Conservation (phyloP, 495 filamentous ascomycete species). For the Melanomma pulvis-pyrius region DNA sequence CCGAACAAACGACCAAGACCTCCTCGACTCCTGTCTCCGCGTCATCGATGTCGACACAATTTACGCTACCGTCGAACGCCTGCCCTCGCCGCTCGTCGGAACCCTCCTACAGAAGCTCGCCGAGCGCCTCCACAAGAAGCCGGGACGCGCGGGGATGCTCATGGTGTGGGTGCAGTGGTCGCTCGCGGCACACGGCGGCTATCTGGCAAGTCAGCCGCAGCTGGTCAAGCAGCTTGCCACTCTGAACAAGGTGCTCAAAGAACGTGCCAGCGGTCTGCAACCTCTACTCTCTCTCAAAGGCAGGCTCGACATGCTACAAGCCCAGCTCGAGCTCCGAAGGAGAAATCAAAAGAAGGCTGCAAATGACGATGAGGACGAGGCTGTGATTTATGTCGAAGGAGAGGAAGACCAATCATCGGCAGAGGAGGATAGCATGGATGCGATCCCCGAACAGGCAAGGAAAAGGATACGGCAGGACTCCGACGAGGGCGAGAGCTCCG, state of each 20-base stretch:
- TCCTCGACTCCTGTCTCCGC: constrained; percentile 91
- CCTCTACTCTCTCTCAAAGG: constrained; percentile 86
- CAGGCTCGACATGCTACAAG: constrained; percentile 85
- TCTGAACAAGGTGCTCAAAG: constrained; percentile 80
- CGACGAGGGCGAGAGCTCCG: constrained; percentile 35
- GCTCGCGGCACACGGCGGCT: constrained; percentile 90
- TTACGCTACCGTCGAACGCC: constrained; percentile 82
- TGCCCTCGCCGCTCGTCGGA: constrained; percentile 80
- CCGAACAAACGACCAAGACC: constrained; percentile 80
- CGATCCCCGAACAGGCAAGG: background rate
- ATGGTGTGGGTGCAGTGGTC: constrained; percentile 97
- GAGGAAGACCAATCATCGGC: constrained; percentile 39
- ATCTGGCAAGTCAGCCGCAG: constrained; percentile 78
- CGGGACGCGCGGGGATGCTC: constrained; percentile 85
- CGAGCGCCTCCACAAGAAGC: constrained; percentile 81
- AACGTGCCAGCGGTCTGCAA: constrained; percentile 79
- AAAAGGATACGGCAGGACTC: constrained; percentile 31
- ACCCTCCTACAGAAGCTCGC: constrained; percentile 79
- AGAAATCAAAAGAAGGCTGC: constrained; percentile 54
- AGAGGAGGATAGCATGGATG: constrained; percentile 35
- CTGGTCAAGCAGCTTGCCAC: constrained; percentile 73
- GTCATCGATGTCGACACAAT: constrained; percentile 73
- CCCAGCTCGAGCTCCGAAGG: constrained; percentile 79
- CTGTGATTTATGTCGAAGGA: constrained; percentile 86
- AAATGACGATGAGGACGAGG: constrained; percentile 69